Evolutionary conservation across 2,329 filamentous ascomycete species (phyloP).

Genomic region (Aureobasidium sp.): DNA sequence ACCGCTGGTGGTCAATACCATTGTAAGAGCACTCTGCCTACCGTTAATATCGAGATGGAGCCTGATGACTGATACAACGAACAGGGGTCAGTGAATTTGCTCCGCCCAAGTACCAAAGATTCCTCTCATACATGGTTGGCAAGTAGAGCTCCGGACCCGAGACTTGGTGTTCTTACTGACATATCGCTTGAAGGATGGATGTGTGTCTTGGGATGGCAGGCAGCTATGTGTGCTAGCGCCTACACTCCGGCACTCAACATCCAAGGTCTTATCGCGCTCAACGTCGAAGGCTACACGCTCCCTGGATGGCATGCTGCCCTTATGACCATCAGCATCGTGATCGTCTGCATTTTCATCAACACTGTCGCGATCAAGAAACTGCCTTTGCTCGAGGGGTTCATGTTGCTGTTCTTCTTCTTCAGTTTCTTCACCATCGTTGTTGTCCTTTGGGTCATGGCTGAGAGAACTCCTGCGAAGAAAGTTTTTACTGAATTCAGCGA

Average conservation of each 20-base stretch:
- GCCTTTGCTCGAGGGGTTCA: slow-evolving; percentile 27
- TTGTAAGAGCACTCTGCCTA: background rate
- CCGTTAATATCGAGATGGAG: background rate
- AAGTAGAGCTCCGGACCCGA: background rate
- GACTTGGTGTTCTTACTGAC: background rate
- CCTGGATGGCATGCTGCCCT: slow-evolving; percentile 7
- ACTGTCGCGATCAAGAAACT: slow-evolving; percentile 6
- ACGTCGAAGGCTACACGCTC: background rate
- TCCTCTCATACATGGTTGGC: slow-evolving; percentile 12
- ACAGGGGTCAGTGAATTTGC: slow-evolving; percentile 12
- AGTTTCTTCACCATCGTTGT: slow-evolving; percentile 28
- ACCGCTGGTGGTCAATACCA: slow-evolving; percentile 14
- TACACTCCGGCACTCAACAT: slow-evolving; percentile 10
- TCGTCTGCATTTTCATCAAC: slow-evolving; percentile 11
- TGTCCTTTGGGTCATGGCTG: slow-evolving; percentile 21
- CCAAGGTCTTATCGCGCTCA: slow-evolving; percentile 1
- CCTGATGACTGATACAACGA: background rate
- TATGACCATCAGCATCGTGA: slow-evolving; percentile 7
- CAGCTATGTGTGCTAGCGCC: background rate
- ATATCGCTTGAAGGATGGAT: background rate
- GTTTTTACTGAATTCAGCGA: slow-evolving; percentile 34
- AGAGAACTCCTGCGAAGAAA: slow-evolving; percentile 20
- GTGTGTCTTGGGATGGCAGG: slow-evolving; percentile 12
- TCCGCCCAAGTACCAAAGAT: slow-evolving; percentile 5
- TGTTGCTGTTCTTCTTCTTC: slow-evolving; percentile 32